Evolutionary conservation across 1,139 yeast genomes (phyloP).

Genomic region (Yamadazyma kanchanaburiensis): DNA sequence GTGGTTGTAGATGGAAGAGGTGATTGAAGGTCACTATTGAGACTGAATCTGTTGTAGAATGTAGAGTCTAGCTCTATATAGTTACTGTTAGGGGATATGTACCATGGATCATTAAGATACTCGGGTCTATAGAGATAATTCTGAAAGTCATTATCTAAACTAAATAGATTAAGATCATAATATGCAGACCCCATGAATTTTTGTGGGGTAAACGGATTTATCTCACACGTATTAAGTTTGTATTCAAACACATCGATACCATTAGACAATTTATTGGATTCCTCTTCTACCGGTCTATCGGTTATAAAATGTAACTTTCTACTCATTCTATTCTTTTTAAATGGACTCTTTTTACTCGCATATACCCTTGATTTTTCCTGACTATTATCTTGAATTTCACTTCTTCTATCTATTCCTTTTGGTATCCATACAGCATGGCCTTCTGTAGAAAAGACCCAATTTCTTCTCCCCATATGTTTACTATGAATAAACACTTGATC

Average conservation of each 20-base stretch:
- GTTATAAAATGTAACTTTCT: too few species aligned
- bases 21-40: slow-evolving; percentile 19
- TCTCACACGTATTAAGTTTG: slow-evolving; percentile 27
- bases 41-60: slow-evolving; percentile 28
- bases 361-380: too few species aligned
- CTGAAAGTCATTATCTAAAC: slow-evolving; percentile 32
- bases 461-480: slow-evolving; percentile 33
- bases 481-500: slow-evolving; percentile 50
- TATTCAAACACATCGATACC: slow-evolving; percentile 5
- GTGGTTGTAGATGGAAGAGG: slow-evolving; percentile 25
- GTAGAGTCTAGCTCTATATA: slow-evolving; percentile 28
- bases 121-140: slow-evolving; percentile 36
- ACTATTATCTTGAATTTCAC: too few species aligned
- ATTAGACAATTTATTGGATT: too few species aligned
- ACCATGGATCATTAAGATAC: slow-evolving; percentile 23
- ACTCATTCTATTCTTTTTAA: too few species aligned
- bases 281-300: too few species aligned
- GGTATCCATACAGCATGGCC: slow-evolving; percentile 93
- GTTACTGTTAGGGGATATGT: too few species aligned
- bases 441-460: slow-evolving; percentile 83
- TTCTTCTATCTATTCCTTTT: too few species aligned
- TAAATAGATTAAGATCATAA: slow-evolving; percentile 33
- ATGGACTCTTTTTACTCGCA: slow-evolving; percentile 1
- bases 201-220: slow-evolving; percentile 23
- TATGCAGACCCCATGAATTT: slow-evolving; percentile 27